phyloP scores from a whole-genome alignment of 2,329 filamentous ascomycete species.

The Lachnellula hyalina region DNA sequence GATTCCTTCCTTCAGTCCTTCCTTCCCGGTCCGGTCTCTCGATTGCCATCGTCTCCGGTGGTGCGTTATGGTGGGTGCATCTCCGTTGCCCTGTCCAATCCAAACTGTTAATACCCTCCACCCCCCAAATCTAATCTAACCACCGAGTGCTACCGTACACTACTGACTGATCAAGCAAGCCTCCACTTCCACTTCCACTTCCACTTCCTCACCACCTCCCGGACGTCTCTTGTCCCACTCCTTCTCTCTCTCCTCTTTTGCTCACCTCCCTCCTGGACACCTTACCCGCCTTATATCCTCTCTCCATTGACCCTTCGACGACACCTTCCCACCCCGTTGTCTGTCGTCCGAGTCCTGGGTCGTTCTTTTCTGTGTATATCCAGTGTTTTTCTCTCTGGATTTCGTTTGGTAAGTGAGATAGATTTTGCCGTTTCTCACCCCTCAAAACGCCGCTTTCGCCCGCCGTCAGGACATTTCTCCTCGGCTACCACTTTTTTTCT shows the following conservation, averaged over 20 bases:
- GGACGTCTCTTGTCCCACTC: conserved; percentile 3
- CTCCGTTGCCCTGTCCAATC: background rate
- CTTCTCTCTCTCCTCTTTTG: conserved; percentile 7
- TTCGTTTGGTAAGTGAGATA: conserved; percentile 24
- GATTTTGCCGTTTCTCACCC: conserved; percentile 6
- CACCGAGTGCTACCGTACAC: conserved; percentile 5
- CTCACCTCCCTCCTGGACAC: background rate
- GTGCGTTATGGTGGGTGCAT: background rate
- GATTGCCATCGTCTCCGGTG: no score
- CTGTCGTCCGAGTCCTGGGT: conserved; percentile 13
- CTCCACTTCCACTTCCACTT: background rate
- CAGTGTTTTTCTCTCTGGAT: conserved; percentile 12
- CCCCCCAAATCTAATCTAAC: background rate
- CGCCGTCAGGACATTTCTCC: conserved; percentile 19
- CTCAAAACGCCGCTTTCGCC: conserved; percentile 8
- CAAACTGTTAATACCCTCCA: background rate
- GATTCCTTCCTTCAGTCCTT: no score
- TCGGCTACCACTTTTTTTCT: conserved; percentile 17
- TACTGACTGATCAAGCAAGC: background rate
- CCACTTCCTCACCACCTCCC: background rate
- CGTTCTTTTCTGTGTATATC: conserved; percentile 23
- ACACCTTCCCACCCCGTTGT: conserved; percentile 11
- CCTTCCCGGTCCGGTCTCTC: no score
- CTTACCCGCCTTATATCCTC: background rate
- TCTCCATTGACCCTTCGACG: background rate